A percentile compares a stretch with the other conserved stretches of the same genome.
phyloP scores from a whole-genome alignment of 139 green algal genomes.

The Zygnema circumcarinatum region DNA sequence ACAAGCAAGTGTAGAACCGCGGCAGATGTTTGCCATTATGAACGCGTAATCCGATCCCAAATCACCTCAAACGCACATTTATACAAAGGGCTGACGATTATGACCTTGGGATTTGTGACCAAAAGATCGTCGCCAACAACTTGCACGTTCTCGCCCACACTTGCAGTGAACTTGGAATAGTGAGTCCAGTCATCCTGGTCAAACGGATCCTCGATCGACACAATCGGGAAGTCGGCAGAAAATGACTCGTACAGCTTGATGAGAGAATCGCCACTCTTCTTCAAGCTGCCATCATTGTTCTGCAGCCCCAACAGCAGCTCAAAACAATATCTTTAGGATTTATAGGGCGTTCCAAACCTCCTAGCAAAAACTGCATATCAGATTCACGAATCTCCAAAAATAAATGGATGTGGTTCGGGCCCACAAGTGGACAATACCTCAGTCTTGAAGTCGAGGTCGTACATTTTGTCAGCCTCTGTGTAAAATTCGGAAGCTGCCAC shows the following conservation, averaged over 20 bases:
- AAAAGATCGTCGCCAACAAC: slow-evolving; percentile 98
- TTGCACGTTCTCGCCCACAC: slow-evolving; percentile 69
- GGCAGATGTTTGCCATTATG: too few species aligned
- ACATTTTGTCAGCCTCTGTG: slow-evolving; percentile 78
- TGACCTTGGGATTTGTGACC: slow-evolving; percentile 90
- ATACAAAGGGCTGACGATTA: too few species aligned
- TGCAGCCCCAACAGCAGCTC: too few species aligned
- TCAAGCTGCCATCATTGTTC: slow-evolving; percentile 83
- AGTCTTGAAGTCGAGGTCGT: slow-evolving; percentile 98
- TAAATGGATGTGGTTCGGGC: too few species aligned
- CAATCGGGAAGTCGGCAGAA: slow-evolving; percentile 84
- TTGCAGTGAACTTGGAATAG: slow-evolving; percentile 79
- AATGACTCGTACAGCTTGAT: slow-evolving; percentile 86
- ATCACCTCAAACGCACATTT: too few species aligned
- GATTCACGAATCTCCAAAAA: too few species aligned
- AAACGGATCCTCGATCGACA: slow-evolving; percentile 99
- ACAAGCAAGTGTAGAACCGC: too few species aligned
- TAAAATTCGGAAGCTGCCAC: slow-evolving; percentile 95
- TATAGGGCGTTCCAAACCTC: too few species aligned
- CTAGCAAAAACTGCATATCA: too few species aligned
- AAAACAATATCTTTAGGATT: too few species aligned
- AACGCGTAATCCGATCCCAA: too few species aligned
- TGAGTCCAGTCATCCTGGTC: slow-evolving; percentile 98
- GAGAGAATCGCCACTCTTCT: slow-evolving; percentile 85
- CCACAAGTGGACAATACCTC: too few species aligned